Percentiles rank a stretch among this genome's conserved stretches.
These are phyloP conservation scores for Phytophthora fragariae DNA, from an alignment of 352 stramenopile genomes.

Conservation along the genomic window DNA sequence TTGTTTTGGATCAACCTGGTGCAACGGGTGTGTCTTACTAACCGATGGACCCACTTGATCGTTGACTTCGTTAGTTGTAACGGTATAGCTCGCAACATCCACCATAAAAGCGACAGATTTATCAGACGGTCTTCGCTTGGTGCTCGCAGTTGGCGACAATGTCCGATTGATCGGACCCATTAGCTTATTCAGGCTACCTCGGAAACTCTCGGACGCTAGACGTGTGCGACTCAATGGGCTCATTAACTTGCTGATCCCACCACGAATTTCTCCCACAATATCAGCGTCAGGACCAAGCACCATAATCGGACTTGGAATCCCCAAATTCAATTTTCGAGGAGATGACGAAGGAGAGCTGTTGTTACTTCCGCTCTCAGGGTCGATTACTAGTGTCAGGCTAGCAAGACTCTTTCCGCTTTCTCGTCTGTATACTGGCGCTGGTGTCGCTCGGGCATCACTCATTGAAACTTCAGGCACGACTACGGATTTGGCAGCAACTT, in stretches of 20 bases:
- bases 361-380: neutral
- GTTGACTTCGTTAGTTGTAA: slow-evolving; percentile 6
- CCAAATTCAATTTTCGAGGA: slow-evolving; percentile 21
- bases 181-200: slow-evolving; percentile 33
- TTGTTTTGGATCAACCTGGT: neutral
- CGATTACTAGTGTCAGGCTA: neutral
- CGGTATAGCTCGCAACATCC: slow-evolving; percentile 23
- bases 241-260: slow-evolving; percentile 35
- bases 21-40: slow-evolving; percentile 17
- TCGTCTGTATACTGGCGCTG: neutral
- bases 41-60: neutral
- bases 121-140: slow-evolving; percentile 17
- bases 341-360: neutral
- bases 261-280: slow-evolving; percentile 30
- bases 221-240: slow-evolving; percentile 32
- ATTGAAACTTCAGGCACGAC: neutral
- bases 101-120: slow-evolving; percentile 21
- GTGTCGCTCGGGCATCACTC: neutral
- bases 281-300: slow-evolving; percentile 27
- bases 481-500: neutral
- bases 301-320: slow-evolving; percentile 32
- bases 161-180: slow-evolving; percentile 35
- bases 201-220: slow-evolving; percentile 29
- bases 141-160: slow-evolving; percentile 18
- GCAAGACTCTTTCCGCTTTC: neutral